Conservation (phyloP, 2,329 filamentous ascomycete genomes). For the Stagonosporopsis vannaccii region DNA sequence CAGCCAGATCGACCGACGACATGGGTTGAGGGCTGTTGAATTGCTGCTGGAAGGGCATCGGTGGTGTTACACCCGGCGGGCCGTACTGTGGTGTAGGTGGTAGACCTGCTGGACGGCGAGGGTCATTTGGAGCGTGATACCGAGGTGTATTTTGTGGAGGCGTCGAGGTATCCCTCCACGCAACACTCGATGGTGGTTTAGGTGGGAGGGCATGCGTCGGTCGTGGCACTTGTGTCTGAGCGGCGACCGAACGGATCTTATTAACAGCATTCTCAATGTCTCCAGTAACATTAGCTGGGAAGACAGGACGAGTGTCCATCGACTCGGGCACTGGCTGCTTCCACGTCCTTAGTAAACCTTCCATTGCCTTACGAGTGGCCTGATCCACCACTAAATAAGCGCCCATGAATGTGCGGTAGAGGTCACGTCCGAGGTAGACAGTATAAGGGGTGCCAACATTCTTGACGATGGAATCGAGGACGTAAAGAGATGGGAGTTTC, state of each 20-base stretch:
- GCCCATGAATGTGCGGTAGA: constrained; percentile 96
- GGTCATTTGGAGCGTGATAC: constrained; percentile 43
- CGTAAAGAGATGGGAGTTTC: constrained; percentile 94
- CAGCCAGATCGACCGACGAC: constrained; percentile 57
- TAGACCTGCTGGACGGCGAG: constrained; percentile 38
- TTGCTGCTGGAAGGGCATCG: constrained; percentile 43
- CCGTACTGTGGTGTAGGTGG: constrained; percentile 38
- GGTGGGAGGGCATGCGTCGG: constrained; percentile 52
- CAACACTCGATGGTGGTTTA: constrained; percentile 57
- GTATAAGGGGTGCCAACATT: constrained; percentile 99
- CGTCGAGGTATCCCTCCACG: constrained; percentile 76
- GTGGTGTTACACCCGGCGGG: constrained; percentile 33
- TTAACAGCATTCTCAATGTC: constrained; percentile 94
- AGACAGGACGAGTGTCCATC: constrained; percentile 90
- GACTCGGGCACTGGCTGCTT: constrained; percentile 96
- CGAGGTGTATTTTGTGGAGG: constrained; percentile 63
- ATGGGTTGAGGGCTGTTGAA: constrained; percentile 38
- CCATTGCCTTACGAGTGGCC: constrained; percentile 85
- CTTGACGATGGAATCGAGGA: constrained; percentile 97
- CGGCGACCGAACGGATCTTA: constrained; percentile 72
- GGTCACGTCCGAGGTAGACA: constrained; percentile 87
- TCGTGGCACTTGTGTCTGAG: constrained; percentile 63
- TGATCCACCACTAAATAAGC: constrained; percentile 90
- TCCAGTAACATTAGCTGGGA: constrained; percentile 82
- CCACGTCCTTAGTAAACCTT: constrained; percentile 98